A percentile compares a stretch with the other conserved stretches of the same genome.
These are phyloP conservation scores for Neurospora sp. DNA, from an alignment of 495 filamentous ascomycete genomes.

Conservation along the genomic window DNA sequence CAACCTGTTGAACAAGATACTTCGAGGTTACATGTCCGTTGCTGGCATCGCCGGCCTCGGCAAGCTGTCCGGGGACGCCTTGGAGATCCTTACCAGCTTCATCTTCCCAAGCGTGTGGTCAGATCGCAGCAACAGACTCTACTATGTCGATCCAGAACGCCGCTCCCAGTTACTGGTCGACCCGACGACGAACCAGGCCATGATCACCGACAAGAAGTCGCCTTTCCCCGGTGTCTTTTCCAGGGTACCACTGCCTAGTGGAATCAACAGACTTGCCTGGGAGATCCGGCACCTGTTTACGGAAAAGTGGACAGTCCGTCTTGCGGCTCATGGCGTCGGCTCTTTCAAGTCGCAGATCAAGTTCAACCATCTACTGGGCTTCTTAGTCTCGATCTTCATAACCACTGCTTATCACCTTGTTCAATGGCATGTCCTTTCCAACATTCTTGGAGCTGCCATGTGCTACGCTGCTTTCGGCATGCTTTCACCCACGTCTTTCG, in stretches of 20 bases:
- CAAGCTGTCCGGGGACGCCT: constrained; percentile 54
- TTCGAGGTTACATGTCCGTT: constrained; percentile 74
- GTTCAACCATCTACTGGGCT: constrained; percentile 42
- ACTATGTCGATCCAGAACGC: constrained; percentile 29
- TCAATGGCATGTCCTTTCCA: constrained; percentile 65
- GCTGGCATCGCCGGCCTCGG: constrained; percentile 68
- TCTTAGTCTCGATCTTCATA: constrained; percentile 45
- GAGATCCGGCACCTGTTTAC: constrained; percentile 31
- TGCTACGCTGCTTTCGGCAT: constrained; percentile 72
- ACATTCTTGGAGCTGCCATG: constrained; percentile 77
- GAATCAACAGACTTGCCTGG: constrained; percentile 26
- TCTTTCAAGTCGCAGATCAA: constrained; percentile 25
- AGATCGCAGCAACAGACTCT: constrained; percentile 30
- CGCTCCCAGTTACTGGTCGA: constrained; percentile 16
- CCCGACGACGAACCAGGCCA: constrained; percentile 6
- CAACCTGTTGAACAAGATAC: constrained; percentile 66
- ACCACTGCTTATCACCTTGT: constrained; percentile 62
- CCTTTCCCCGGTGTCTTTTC: constrained; percentile 37
- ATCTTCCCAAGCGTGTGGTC: constrained; percentile 60
- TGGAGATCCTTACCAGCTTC: constrained; percentile 55
- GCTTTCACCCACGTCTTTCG: constrained; percentile 84
- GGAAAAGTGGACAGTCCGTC: constrained; percentile 37
- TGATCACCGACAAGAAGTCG: constrained; percentile 19
- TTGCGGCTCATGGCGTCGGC: constrained; percentile 28
- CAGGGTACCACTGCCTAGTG: constrained; percentile 13